Evolutionary conservation across 108 stramenopile genomes (phyloP), one percentile per base, ranked within the genome.

Genomic region (Tribonema minus): DNA sequence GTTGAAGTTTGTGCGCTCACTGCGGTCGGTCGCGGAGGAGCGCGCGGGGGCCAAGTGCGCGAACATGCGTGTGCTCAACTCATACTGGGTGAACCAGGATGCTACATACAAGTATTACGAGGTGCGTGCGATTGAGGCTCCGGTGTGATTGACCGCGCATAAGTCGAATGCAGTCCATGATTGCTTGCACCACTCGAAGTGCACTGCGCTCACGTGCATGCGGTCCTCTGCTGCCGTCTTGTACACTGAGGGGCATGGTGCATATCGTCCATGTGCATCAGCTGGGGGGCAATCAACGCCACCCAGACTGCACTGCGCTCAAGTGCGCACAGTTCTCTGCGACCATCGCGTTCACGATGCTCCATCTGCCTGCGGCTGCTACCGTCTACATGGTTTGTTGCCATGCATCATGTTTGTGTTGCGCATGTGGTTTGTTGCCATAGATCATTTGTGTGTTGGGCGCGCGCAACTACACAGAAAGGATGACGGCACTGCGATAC

Each of bases 41-140:
- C 95, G 98, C 87, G 94, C 90, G 33, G 99, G 99, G 80, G 93
- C 95, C 82, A 91, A 91, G 78, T 94, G 87, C 85, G 72, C 86
- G 78, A 98, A 98, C 91, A 87, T 99, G 68, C 92, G 97, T 67
- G 99, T 99, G 9, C 89, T 99, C 58, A 99, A 99, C 93, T 97
- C 96, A 6, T 99, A 99, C 90, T 99, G 99, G 99, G 88, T 99
- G 84, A 99, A 99, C 89, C 94, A 96, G 86, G 99, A 99, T 83
- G 95, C 99, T 73, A 99, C 99, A 85, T 97, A 95, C 95, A 99
- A 99, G 87, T 99, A 98, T 89, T 99, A 96, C 88, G 99, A 99
- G 92, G 86, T 97, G 59, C 34, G 72, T 27, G 5, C 2, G 15
- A 15, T 20, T 54, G 20, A 15, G 46, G 20, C 15, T 20, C 20